Evolutionary conservation across 768 basidiomycete species (phyloP).

Genomic region (Termitomyces sp.): DNA sequence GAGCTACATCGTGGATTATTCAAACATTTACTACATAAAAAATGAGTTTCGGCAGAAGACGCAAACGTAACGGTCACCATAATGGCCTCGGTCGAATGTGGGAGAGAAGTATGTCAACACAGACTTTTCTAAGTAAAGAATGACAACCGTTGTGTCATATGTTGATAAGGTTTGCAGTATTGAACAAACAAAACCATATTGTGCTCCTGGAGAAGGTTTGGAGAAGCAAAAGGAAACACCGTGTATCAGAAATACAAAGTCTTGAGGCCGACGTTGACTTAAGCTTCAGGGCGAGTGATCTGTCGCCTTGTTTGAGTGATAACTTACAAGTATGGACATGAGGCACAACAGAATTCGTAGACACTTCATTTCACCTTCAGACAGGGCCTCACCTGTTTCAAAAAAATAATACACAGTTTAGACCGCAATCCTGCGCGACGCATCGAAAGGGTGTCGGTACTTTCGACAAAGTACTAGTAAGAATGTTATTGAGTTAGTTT

Average conservation of each 20-base stretch:
- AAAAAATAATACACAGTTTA: background rate
- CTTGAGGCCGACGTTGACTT: background rate
- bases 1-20: background rate
- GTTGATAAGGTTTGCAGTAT: background rate
- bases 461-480: background rate
- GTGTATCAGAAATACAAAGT: background rate
- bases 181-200: background rate
- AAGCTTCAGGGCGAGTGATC: background rate
- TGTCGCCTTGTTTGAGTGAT: background rate
- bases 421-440: background rate
- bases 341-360: background rate
- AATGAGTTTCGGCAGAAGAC: background rate
- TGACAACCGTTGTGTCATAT: background rate
- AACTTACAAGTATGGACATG: no score
- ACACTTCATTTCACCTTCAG: no score
- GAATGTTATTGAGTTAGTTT: background rate
- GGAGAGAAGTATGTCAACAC: background rate
- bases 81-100: background rate
- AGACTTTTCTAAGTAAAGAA: background rate
- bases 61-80: background rate
- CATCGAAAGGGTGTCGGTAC: background rate
- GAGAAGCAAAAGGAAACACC: background rate
- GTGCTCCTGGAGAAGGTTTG: background rate
- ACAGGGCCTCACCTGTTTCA: background rate
- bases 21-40: background rate